phyloP scores from a whole-genome alignment of 2,329 filamentous ascomycete genomes.

The Trichophyton schoenleinii region DNA sequence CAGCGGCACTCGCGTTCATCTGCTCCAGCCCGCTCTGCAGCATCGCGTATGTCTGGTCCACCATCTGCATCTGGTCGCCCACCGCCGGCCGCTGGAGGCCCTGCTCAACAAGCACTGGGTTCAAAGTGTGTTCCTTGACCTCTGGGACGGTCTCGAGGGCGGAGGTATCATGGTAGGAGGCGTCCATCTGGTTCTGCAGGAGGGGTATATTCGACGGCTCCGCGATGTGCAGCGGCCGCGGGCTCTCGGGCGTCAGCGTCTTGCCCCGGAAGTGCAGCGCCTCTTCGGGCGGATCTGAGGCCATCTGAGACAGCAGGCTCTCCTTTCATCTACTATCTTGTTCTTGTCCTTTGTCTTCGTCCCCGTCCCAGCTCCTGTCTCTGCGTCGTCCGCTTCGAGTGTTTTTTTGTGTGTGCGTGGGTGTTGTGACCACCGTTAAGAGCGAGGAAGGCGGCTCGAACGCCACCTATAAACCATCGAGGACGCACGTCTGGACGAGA shows the following conservation, averaged over 20 bases:
- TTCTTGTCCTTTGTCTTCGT: background rate
- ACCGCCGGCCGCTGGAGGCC: slow-evolving; percentile 4
- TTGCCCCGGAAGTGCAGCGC: slow-evolving; percentile 50
- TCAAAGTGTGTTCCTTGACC: slow-evolving; percentile 13
- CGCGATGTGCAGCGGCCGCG: slow-evolving; percentile 55
- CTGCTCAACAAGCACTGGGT: slow-evolving; percentile 1
- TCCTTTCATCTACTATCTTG: background rate
- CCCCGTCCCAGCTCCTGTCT: background rate
- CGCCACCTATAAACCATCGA: background rate
- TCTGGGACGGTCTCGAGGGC: slow-evolving; percentile 39
- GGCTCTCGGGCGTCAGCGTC: slow-evolving; percentile 56
- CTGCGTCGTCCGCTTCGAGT: too few species aligned
- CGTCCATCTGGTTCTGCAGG: slow-evolving; percentile 59
- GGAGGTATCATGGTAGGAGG: slow-evolving; percentile 55
- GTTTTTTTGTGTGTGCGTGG: too few species aligned
- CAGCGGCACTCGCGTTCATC: slow-evolving; percentile 1
- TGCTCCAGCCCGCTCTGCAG: slow-evolving; percentile 8
- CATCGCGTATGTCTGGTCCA: slow-evolving; percentile 9
- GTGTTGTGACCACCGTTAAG: background rate
- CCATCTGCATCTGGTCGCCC: slow-evolving; percentile 9
- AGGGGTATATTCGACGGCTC: slow-evolving; percentile 58
- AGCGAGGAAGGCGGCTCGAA: background rate
- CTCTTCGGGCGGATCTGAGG: slow-evolving; percentile 38
- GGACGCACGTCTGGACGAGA: background rate
- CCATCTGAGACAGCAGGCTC: slow-evolving; percentile 34